Conservation (phyloP, 768 basidiomycete genomes). For the Stropharia rugosoannulata region DNA sequence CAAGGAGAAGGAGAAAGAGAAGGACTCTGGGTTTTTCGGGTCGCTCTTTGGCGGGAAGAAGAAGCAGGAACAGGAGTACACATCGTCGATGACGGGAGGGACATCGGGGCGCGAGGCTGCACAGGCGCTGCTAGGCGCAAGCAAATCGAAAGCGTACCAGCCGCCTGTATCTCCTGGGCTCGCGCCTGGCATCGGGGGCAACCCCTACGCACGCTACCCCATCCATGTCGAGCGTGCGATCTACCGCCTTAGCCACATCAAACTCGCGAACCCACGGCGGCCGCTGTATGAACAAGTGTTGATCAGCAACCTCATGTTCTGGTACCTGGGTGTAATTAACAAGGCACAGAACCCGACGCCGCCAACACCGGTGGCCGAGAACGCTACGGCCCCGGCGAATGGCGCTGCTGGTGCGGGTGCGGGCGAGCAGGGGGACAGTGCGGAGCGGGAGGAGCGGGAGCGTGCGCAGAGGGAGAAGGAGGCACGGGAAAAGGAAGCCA, state of each 20-base stretch:
- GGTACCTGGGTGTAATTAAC: constrained; percentile 98
- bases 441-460: constrained; percentile 39
- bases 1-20: constrained; percentile 53
- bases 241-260: constrained; percentile 97
- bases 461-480: constrained; percentile 38
- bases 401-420: constrained; percentile 17
- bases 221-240: constrained; percentile 99
- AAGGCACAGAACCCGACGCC: constrained; percentile 62
- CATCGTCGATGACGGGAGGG: constrained; percentile 33
- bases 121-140: constrained; percentile 81
- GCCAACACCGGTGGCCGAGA: constrained; percentile 19
- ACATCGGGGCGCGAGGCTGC: constrained; percentile 83
- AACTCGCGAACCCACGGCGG: constrained; percentile 93
- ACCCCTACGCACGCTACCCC: constrained; percentile 79
- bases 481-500: constrained; percentile 35
- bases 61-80: constrained; percentile 61
- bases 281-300: constrained; percentile 96
- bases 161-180: constrained; percentile 63
- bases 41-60: constrained; percentile 88
- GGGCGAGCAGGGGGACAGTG: constrained; percentile 9
- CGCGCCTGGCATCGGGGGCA: constrained; percentile 37
- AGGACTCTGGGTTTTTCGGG: constrained; percentile 87
- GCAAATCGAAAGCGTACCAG: constrained; percentile 67
- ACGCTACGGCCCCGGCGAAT: constrained; percentile 33
- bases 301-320: constrained; percentile 96